Base-by-base conservation (phyloP, 2,329 filamentous ascomycete genomes). In the Thelonectria discophora region DNA sequence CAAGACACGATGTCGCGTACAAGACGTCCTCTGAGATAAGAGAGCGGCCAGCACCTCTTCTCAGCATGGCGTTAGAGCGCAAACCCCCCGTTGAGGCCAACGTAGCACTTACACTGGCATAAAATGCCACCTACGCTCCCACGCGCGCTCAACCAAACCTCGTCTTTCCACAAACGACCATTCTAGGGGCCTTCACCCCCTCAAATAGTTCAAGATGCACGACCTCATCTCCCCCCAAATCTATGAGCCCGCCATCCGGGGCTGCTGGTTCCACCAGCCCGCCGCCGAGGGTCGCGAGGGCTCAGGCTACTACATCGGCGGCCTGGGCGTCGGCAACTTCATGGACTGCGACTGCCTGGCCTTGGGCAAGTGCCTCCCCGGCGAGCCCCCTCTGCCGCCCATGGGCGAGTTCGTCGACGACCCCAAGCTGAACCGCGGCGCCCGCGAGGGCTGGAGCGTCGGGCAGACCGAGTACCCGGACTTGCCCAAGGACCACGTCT, bases 331-430 rank as follows among this genome's bases (percentile, higher is more conserved):
- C 3, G 15, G 7, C 18, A 20, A 20, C 3, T 21, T 21, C 9
- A 20, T 12, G 20, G 53, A 61, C 21, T 61, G 58, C 6, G 53
- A 61, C 21, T 61, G 53, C 47, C 53, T 40, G 11, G 11, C n/a
- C 7, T 10, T 12, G 12, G 40, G 47, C 12, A 46, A 34, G 2
- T 61, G 58, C 18, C 24, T 52, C 42, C 20, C 42, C 8, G 52
- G 52, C 17, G 58, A 61, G 24, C 53, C 58, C 18, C 52, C 53
- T 10, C 37, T 57, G 11, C 53, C 58, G 2, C 58, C 53, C 6
- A 17, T 57, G 32, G 12, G 5, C 24, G 58, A 61, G 42, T 61
- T 58, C 13, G 9, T 51, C 11, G 30, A n/a, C 15, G 58, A 61
- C 9, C 17, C 39, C 5, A 34, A n/a, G 13, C 17, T 52, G 37